Evolutionary conservation across 768 basidiomycete species (phyloP).

Genomic region (Favolaschia claudopus): DNA sequence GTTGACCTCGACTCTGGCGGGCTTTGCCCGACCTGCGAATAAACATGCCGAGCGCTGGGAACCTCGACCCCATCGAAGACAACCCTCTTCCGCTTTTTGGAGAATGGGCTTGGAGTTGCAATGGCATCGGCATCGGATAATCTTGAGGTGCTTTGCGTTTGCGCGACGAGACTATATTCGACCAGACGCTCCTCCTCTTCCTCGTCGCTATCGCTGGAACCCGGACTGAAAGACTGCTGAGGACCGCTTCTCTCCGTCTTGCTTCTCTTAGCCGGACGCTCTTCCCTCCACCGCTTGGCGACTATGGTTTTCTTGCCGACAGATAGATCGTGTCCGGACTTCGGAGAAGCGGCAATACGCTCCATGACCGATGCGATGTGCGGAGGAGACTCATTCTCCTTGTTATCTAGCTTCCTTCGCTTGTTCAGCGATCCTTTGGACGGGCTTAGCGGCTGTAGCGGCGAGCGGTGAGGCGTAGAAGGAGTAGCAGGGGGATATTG

Average conservation of each 20-base stretch:
- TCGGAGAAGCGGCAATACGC: slow-evolving; percentile 49
- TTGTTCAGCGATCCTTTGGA: slow-evolving; percentile 45
- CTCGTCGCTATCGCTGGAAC: slow-evolving; percentile 15
- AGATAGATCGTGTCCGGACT: slow-evolving; percentile 17
- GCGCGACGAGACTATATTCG: slow-evolving; percentile 22
- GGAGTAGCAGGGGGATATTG: slow-evolving; percentile 42
- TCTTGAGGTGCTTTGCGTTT: slow-evolving; percentile 9
- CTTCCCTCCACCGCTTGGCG: slow-evolving; percentile 43
- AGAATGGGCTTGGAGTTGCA: slow-evolving; percentile 7
- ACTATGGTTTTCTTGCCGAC: slow-evolving; percentile 54
- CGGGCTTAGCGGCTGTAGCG: slow-evolving; percentile 24
- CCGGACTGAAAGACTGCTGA: slow-evolving; percentile 17
- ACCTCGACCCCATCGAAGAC: slow-evolving; percentile 62
- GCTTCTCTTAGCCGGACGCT: slow-evolving; percentile 39
- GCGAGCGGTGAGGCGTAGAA: slow-evolving; percentile 42
- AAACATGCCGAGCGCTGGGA: slow-evolving; percentile 42
- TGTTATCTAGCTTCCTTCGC: slow-evolving; percentile 48
- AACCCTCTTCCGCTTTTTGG: slow-evolving; percentile 56
- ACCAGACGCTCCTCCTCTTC: slow-evolving; percentile 30
- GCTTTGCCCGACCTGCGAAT: slow-evolving; percentile 5
- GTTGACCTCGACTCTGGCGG: slow-evolving; percentile 17
- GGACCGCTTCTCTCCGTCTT: slow-evolving; percentile 26
- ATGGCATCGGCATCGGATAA: slow-evolving; percentile 27
- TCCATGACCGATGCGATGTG: slow-evolving; percentile 51
- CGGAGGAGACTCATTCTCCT: slow-evolving; percentile 67